These are phyloP conservation scores for Beauveria rudraprayagi DNA, from an alignment of 2,329 filamentous ascomycete genomes.

Conservation along the genomic window DNA sequence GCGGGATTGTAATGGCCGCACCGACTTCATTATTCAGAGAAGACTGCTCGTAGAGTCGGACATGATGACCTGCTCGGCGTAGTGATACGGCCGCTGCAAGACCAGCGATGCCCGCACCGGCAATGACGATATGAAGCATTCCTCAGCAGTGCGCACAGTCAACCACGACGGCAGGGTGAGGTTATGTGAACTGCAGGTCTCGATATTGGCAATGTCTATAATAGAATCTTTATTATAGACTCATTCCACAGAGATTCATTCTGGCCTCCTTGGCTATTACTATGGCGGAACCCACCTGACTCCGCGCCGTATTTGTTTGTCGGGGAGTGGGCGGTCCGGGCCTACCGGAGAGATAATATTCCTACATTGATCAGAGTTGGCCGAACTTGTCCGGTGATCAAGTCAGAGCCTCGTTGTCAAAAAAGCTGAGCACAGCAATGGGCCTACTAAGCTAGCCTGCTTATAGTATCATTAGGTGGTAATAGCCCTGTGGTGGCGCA, in stretches of 20 bases:
- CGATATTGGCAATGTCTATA: background rate
- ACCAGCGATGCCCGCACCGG: slow-evolving; percentile 31
- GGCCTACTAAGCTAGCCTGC: background rate
- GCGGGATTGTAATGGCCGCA: slow-evolving; percentile 30
- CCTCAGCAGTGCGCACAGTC: background rate
- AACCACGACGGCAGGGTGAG: background rate
- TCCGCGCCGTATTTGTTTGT: background rate
- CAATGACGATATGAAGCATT: slow-evolving; percentile 22
- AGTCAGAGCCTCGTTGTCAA: background rate
- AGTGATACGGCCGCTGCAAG: slow-evolving; percentile 20
- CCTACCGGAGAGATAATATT: background rate
- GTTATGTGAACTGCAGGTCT: background rate
- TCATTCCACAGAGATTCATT: background rate
- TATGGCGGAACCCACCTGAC: background rate
- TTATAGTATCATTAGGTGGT: background rate
- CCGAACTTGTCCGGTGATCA: background rate
- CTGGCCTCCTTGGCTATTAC: background rate
- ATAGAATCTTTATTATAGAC: background rate
- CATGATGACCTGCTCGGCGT: background rate
- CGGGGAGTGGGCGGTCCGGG: background rate
- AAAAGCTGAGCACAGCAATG: background rate
- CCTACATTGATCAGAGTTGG: background rate
- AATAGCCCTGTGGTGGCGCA: too few relatives aligned
- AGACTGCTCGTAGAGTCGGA: slow-evolving; percentile 16
- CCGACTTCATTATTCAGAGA: slow-evolving; percentile 28